These are phyloP conservation scores for Tetrahymena malaccensis DNA, from an alignment of 73 alveolate genomes.

Conservation along the genomic window DNA sequence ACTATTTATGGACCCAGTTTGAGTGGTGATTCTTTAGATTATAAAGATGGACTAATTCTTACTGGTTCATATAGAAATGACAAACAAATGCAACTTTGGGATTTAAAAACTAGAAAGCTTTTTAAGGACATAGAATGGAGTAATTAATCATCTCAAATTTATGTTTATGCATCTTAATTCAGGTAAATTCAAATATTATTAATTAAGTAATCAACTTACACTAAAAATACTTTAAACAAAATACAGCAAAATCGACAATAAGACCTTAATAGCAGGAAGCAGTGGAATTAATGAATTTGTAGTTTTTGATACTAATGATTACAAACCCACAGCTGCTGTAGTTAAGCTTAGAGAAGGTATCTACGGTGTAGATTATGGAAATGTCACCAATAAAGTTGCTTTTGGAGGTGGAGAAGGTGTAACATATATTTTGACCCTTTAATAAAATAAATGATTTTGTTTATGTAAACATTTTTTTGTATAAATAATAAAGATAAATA, in stretches of 20 bases:
- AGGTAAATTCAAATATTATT: neutral
- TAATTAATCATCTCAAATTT: neutral
- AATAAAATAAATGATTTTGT: neutral
- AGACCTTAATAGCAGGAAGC: conserved; percentile 36
- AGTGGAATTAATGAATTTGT: conserved; percentile 41
- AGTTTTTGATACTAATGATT: conserved; percentile 7
- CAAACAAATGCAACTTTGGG: conserved; percentile 59
- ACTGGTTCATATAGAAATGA: conserved; percentile 65
- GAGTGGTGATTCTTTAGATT: conserved; percentile 92
- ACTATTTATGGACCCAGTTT: conserved; percentile 87
- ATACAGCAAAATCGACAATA: conserved; percentile 19
- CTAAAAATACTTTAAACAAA: neutral
- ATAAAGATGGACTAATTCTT: conserved; percentile 13
- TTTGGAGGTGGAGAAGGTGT: conserved; percentile 80
- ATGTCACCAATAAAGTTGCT: conserved; percentile 59
- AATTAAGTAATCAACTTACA: neutral
- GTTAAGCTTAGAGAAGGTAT: conserved; percentile 19
- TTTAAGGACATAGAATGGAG: conserved; percentile 52
- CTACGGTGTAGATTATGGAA: conserved; percentile 60
- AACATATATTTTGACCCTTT: neutral
- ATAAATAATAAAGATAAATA: neutral
- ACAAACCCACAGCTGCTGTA: conserved; percentile 2
- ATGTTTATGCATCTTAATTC: conserved; percentile 29
- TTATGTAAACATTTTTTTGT: neutral
- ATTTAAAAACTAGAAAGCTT: conserved; percentile 47